Conservation (phyloP, 2,329 filamentous ascomycete species). For the Aspergillus sp. region DNA sequence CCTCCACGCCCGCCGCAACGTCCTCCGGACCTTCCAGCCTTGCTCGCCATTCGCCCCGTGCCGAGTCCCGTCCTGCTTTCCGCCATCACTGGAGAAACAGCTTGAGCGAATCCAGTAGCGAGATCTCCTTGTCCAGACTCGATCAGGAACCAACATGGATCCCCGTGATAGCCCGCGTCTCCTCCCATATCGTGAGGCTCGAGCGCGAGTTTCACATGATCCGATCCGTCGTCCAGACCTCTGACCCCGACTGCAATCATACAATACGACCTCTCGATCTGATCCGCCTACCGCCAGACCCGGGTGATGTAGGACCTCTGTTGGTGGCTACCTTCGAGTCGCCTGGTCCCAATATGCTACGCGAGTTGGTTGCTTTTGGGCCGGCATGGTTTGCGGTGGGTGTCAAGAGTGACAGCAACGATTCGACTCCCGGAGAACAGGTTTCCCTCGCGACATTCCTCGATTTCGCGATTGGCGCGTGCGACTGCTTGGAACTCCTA, state of each 20-base stretch:
- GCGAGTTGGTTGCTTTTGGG: conserved; percentile 66
- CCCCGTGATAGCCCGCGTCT: conserved; percentile 72
- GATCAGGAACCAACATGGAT: conserved; percentile 44
- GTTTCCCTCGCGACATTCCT: conserved; percentile 72
- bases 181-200: conserved; percentile 71
- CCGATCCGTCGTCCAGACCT: conserved; percentile 62
- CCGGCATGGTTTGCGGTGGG: conserved; percentile 63
- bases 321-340: conserved; percentile 75
- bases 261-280: conserved; percentile 77
- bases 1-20: conserved; percentile 42
- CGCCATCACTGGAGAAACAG: conserved; percentile 45
- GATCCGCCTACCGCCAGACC: conserved; percentile 60
- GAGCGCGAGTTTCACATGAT: conserved; percentile 83
- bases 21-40: conserved; percentile 39
- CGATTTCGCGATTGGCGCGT: conserved; percentile 83
- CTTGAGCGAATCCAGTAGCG: conserved; percentile 45
- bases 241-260: conserved; percentile 66
- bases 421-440: conserved; percentile 49
- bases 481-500: conserved; percentile 80
- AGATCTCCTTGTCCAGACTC: conserved; percentile 32
- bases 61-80: conserved; percentile 35
- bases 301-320: conserved; percentile 63
- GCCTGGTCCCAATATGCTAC: conserved; percentile 66
- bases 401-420: conserved; percentile 39
- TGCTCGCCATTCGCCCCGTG: conserved; percentile 37